phyloP scores from a whole-genome alignment of 106 monocot species.

The Apostasia shenzhenica region DNA sequence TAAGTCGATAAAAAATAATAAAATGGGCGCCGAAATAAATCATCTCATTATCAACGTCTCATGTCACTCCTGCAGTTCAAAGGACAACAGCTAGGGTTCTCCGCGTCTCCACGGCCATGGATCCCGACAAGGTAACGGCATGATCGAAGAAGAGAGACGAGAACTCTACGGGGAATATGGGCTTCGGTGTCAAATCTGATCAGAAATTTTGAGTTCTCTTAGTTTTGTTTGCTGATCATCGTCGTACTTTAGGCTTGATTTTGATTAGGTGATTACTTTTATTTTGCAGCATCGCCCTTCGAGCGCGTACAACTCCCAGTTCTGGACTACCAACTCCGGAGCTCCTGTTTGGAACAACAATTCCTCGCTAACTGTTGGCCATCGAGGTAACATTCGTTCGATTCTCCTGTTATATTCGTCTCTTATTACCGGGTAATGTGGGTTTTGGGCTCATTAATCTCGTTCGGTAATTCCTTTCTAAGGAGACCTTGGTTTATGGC shows the following conservation, averaged over 20 bases:
- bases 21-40: too few relatives aligned
- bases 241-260: background rate
- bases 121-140: slow-evolving; percentile 56
- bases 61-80: background rate
- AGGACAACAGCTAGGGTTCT: background rate
- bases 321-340: slow-evolving; percentile 91
- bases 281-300: slow-evolving; percentile 73
- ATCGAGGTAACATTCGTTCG: slow-evolving; percentile 48
- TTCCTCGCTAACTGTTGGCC: slow-evolving; percentile 74
- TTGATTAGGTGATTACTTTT: background rate
- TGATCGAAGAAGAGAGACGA: too few relatives aligned
- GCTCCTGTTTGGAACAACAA: slow-evolving; percentile 99
- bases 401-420: too few relatives aligned
- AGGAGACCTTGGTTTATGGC: too few relatives aligned
- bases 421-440: too few relatives aligned
- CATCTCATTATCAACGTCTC: too few relatives aligned
- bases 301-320: slow-evolving; percentile 59
- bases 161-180: too few relatives aligned
- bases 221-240: background rate
- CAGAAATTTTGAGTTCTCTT: background rate
- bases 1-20: too few relatives aligned
- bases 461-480: too few relatives aligned
- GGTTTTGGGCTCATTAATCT: too few relatives aligned
- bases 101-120: slow-evolving; percentile 23
- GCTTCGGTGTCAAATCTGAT: background rate